These are phyloP conservation scores for Aspergillus steynii DNA, from an alignment of 495 filamentous ascomycete species.

Conservation along the genomic window DNA sequence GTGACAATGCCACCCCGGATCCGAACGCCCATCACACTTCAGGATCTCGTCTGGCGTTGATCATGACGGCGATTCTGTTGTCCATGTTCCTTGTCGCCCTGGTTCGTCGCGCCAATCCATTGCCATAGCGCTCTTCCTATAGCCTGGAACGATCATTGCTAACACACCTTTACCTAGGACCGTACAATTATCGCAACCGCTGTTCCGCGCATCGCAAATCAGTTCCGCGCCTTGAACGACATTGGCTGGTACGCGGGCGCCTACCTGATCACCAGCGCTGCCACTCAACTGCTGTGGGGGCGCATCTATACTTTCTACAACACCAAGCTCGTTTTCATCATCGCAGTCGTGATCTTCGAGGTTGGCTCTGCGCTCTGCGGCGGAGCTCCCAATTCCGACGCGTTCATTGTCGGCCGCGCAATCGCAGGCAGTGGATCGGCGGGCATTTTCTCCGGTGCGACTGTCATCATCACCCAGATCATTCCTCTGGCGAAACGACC, in stretches of 20 bases:
- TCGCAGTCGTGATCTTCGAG: conserved; percentile 60
- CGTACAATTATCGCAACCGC: conserved; percentile 3
- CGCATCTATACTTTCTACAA: conserved; percentile 67
- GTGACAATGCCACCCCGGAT: too few relatives aligned
- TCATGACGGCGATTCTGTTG: conserved; percentile 22
- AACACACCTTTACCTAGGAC: neutral
- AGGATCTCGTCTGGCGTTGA: neutral
- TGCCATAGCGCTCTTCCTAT: neutral
- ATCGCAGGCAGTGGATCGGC: conserved; percentile 53
- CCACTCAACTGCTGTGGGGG: conserved; percentile 53
- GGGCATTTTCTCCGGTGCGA: conserved; percentile 51
- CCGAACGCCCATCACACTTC: too few relatives aligned
- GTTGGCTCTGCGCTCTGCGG: conserved; percentile 69
- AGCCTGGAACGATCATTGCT: neutral
- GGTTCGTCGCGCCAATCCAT: conserved; percentile 16
- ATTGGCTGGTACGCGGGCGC: conserved; percentile 56
- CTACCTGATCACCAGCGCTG: conserved; percentile 49
- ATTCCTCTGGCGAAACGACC: conserved; percentile 57
- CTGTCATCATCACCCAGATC: conserved; percentile 57
- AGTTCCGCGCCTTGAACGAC: conserved; percentile 64
- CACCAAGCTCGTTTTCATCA: conserved; percentile 57
- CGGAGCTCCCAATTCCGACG: conserved; percentile 64
- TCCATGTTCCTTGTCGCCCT: conserved; percentile 40
- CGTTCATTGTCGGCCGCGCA: conserved; percentile 66
- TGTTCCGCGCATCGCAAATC: conserved; percentile 21